phyloP scores from a whole-genome alignment of 1,284 basidiomycete genomes.

The Xerocomus amazonicus region DNA sequence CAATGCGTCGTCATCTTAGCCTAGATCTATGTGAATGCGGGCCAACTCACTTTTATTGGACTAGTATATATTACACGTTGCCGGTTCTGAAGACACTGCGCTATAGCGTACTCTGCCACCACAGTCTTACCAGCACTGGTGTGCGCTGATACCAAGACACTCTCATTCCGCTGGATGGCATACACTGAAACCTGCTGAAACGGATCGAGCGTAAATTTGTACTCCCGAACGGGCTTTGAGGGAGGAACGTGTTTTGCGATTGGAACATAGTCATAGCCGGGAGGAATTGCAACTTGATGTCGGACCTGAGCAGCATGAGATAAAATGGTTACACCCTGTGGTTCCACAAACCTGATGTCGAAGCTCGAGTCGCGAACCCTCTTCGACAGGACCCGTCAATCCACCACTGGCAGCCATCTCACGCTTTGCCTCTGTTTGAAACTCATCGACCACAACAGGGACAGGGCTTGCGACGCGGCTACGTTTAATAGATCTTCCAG shows the following conservation, averaged over 20 bases:
- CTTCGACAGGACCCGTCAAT: constrained; percentile 65
- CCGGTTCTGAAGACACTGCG: constrained; percentile 87
- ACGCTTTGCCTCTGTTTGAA: constrained; percentile 84
- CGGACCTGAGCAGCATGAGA: constrained; percentile 55
- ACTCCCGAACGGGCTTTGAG: constrained; percentile 86
- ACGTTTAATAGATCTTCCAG: constrained; percentile 24
- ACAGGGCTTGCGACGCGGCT: constrained; percentile 44
- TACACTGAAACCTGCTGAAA: constrained; percentile 95
- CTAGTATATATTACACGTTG: constrained; percentile 98
- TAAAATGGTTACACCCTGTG: neutral
- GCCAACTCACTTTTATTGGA: constrained; percentile 88
- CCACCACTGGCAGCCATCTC: constrained; percentile 85
- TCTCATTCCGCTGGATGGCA: constrained; percentile 96
- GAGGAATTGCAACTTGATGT: constrained; percentile 94
- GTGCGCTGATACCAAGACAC: constrained; percentile 97
- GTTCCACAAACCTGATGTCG: constrained; percentile 64
- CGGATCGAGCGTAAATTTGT: constrained; percentile 96
- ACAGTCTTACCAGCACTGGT: constrained; percentile 99
- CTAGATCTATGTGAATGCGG: constrained; percentile 15
- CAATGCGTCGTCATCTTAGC: constrained; percentile 13
- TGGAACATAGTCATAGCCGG: constrained; percentile 87
- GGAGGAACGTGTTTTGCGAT: constrained; percentile 92
- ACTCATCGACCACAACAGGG: constrained; percentile 83
- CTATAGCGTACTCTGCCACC: constrained; percentile 99
- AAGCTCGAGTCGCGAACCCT: constrained; percentile 67